Base-by-base conservation (phyloP, 257 asterid species). In the Cynanchum wilfordii region DNA sequence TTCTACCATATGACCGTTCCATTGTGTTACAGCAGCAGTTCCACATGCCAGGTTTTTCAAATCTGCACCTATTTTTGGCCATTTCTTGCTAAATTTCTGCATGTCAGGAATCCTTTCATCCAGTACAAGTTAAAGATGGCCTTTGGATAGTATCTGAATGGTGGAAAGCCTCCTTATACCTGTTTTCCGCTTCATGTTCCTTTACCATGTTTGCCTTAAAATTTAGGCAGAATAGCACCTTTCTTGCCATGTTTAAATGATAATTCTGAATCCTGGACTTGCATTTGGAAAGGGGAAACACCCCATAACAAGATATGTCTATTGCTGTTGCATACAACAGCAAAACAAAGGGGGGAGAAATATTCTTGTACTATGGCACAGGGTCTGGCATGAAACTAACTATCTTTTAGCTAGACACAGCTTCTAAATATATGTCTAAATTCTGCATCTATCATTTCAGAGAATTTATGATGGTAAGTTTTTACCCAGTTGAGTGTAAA, bases 211-310 rank as follows among this genome's bases (percentile, higher is more conserved):
- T 40, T 66, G 44, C 68, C 24, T 47, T 51, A 4, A 68, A 45
- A 6, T 65, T 66, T 40, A 22, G 7, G n/a, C 36, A 25, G 57
- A 30, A 8, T 42, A n/a, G 67, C 72, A 49, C 20, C 38, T 74
- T 24, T n/a, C 19, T 30, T 62, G 7, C n/a, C 4, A 30, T 60
- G 42, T 44, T 60, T 17, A 33, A 59, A 62, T 67, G 69, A 88
- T 91, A 45, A 75, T 89, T 72, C 76, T 93, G 66, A 89, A 91
- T 74, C 96, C 97, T 44, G 98, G 98, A 78, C 83, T 93, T 87
- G 96, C 98, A 76, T 93, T 93, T 76, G 97, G 98, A 71, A 93
- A 97, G 25, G 98, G 97, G 71, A 97, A 93, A 67, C 97, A 91
- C 78, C 91, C 96, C 74, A 88, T 97, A 1, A 91, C 99, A 73